phyloP scores from a whole-genome alignment of 768 basidiomycete species.

The Pleurotus ostreatus region DNA sequence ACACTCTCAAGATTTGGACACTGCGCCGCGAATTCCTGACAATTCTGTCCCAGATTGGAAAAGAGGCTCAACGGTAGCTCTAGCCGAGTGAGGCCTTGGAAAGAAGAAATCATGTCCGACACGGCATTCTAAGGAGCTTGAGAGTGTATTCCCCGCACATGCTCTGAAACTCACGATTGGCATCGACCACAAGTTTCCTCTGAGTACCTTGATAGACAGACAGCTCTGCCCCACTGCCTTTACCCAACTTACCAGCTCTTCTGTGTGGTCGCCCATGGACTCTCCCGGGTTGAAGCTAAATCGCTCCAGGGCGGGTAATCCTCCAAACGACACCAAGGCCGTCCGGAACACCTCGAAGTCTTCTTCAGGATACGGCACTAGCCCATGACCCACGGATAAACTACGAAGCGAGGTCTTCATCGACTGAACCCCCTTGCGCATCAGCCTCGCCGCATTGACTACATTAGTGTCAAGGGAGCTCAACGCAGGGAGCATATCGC shows the following conservation, averaged over 20 bases:
- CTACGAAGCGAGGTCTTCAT: not conserved
- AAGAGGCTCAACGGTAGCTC: not conserved
- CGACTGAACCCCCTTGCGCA: not conserved
- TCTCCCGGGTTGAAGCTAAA: not conserved
- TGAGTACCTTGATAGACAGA: slow-evolving; percentile 1
- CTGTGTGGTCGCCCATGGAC: not conserved
- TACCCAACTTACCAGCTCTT: not conserved
- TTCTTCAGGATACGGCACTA: not conserved
- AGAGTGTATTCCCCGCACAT: no score
- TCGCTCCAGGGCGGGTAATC: not conserved
- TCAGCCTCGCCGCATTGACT: not conserved
- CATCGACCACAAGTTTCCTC: not conserved
- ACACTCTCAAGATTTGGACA: not conserved
- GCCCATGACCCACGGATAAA: not conserved
- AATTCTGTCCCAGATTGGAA: not conserved
- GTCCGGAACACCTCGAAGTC: not conserved
- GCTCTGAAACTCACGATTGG: not conserved
- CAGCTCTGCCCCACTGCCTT: not conserved
- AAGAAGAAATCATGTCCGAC: not conserved
- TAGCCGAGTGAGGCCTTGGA: not conserved
- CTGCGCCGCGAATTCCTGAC: not conserved
- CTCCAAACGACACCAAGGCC: not conserved
- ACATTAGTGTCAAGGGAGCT: not conserved
- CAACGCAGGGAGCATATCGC: not conserved
- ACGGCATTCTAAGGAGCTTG: no score